Percentiles rank a stretch among this genome's conserved stretches.
These are phyloP conservation scores for Cylindrotheca fusiformis DNA, from an alignment of 108 stramenopile genomes.

Conservation along the genomic window DNA sequence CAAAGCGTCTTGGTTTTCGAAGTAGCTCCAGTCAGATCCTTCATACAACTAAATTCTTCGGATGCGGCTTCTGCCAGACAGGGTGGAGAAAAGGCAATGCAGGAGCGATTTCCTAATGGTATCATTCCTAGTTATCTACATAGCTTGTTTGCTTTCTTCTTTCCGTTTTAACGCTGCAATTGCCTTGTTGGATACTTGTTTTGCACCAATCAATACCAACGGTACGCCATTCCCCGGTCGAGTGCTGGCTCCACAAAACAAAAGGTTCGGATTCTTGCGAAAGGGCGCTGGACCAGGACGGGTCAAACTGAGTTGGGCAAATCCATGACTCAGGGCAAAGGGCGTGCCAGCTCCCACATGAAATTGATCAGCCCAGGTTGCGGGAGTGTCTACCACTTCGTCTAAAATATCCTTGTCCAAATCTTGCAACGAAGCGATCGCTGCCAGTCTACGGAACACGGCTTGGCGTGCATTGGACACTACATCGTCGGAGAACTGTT, in stretches of 20 bases:
- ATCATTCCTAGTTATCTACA: no score
- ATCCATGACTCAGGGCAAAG: constrained; percentile 79
- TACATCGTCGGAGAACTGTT: constrained; percentile 57
- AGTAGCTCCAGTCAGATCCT: no score
- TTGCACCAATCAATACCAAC: constrained; percentile 81
- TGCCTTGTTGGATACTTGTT: constrained; percentile 51
- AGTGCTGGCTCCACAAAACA: constrained; percentile 86
- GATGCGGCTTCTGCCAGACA: no score
- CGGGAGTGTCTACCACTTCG: constrained; percentile 77
- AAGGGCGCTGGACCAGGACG: constrained; percentile 46
- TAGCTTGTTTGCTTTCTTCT: no score
- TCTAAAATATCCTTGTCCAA: constrained; percentile 50
- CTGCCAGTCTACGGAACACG: constrained; percentile 54
- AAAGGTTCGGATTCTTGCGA: constrained; percentile 43
- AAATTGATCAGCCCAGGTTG: constrained; percentile 69
- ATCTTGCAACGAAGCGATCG: constrained; percentile 42
- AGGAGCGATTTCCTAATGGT: no score
- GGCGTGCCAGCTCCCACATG: constrained; percentile 77
- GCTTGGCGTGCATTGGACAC: constrained; percentile 40
- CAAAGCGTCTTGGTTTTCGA: no score
- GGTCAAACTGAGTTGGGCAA: constrained; percentile 67
- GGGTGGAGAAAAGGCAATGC: no score
- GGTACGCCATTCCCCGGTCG: constrained; percentile 93
- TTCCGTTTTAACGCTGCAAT: background rate
- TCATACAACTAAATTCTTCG: no score